phyloP scores from a whole-genome alignment of 371 early-diverging fungal species.

The Smittium culicis region DNA sequence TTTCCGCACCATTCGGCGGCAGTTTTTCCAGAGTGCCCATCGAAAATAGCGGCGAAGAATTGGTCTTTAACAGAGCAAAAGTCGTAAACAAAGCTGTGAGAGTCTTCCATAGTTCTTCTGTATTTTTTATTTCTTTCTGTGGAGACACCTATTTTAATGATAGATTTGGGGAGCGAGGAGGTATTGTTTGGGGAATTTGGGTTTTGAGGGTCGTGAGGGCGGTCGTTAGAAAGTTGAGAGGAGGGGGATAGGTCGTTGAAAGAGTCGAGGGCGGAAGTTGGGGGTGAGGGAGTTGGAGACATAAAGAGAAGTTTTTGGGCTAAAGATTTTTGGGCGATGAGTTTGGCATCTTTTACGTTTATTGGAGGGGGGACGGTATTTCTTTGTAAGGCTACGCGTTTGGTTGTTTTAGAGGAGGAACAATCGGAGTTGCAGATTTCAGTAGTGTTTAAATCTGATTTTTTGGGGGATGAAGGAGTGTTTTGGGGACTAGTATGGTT shows the following conservation, averaged over 20 bases:
- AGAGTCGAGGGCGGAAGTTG: not conserved
- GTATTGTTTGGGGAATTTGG: no score
- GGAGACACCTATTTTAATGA: not conserved
- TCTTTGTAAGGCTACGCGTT: constrained; percentile 17
- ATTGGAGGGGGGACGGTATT: constrained; percentile 31
- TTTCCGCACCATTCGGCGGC: constrained; percentile 94
- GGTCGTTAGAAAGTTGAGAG: not conserved
- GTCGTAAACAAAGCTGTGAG: constrained; percentile 68
- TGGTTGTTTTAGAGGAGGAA: not conserved
- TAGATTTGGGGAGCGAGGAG: not conserved
- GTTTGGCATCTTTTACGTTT: constrained; percentile 28
- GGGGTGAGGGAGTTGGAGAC: constrained; percentile 7
- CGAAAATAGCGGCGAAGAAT: constrained; percentile 89
- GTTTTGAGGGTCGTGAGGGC: no score
- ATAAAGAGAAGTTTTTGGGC: constrained; percentile 16
- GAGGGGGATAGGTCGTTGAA: not conserved
- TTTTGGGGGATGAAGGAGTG: no score
- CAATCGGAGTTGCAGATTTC: not conserved
- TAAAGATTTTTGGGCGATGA: constrained; percentile 18
- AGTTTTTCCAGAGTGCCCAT: constrained; percentile 93
- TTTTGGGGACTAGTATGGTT: no score
- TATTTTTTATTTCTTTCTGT: constrained; percentile 7
- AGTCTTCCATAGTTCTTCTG: constrained; percentile 35
- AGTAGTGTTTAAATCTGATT: not conserved
- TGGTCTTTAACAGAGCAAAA: constrained; percentile 64